Base-by-base conservation (phyloP, 768 basidiomycete genomes). In the Saitozyma sp. region DNA sequence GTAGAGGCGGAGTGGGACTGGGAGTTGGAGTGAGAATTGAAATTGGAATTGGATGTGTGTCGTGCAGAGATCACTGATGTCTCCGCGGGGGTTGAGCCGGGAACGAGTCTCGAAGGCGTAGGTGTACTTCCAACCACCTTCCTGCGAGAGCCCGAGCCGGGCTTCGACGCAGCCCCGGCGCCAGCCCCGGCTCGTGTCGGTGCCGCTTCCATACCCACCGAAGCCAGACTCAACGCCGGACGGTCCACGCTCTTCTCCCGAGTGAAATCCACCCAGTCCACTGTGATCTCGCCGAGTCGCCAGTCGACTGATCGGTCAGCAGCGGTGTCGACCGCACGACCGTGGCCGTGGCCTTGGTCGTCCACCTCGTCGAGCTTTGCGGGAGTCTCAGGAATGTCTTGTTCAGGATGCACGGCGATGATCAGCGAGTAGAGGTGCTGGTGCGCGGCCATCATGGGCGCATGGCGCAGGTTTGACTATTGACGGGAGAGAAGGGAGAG, bases 181-280 rank as follows among this genome's bases (percentile, higher is more conserved):
- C 29, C 29, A 5, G 29, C 17, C 55, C 43, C n/a, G 55, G 41
- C 17, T 19, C 39, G 29, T 29, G 29, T 29, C 29, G 29, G 51
- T 16, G 37, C 3, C 3, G 8, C 48, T 5, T 16, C 16, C n/a
- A 38, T 16, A 5, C 13, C 5, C 29, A 5, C 29, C 29, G 29
- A 29, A 29, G 29, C 29, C 29, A 29, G 29, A 13, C 17, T 42
- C 50, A 38, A 39, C 13, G 16, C 37, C 43, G 45, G 17, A 13
- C 59, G 38, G n/a, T 76, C 74, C 8, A 63, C n/a, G 52, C 50
- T 61, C 57, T 76, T 76, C 68, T 74, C 75, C 16, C 72, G 59
- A 8, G 75, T 76, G 54, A 76, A 76, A 49, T 76, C 75, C 4
- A 76, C 60, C 70, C 68, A 76, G 53, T 76, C 75, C 1, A 73